A percentile compares a stretch with the other conserved stretches of the same genome.
phyloP scores from a whole-genome alignment of 1,284 basidiomycete genomes.

The Apiotrichum gracile region DNA sequence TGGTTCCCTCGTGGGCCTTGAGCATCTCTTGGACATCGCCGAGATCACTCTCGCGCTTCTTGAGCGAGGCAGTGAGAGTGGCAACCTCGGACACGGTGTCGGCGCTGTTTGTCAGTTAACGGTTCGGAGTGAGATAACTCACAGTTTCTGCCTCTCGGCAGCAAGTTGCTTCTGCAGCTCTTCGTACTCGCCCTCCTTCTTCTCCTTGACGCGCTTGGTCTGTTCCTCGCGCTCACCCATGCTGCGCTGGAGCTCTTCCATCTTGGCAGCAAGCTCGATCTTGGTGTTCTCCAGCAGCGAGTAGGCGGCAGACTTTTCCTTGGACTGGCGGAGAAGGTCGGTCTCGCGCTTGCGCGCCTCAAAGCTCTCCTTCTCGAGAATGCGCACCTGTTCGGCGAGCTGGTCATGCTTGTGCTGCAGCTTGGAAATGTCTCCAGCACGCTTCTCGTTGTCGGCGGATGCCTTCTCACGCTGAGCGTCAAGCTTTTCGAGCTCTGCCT shows the following conservation, averaged over 20 bases:
- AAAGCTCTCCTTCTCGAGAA: constrained; percentile 69
- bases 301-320: constrained; percentile 27
- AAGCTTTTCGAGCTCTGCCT: constrained; percentile 74
- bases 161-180: constrained; percentile 71
- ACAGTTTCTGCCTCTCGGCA: constrained; percentile 64
- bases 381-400: constrained; percentile 73
- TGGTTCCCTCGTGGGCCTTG: constrained; percentile 58
- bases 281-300: constrained; percentile 50
- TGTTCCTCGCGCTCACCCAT: constrained; percentile 75
- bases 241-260: constrained; percentile 67
- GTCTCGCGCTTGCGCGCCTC: constrained; percentile 63
- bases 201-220: constrained; percentile 65
- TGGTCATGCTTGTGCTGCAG: constrained; percentile 59
- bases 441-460: constrained; percentile 22
- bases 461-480: constrained; percentile 81
- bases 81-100: constrained; percentile 58
- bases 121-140: constrained; percentile 30
- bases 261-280: constrained; percentile 58
- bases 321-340: constrained; percentile 50
- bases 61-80: constrained; percentile 59
- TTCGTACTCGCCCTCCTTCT: constrained; percentile 60
- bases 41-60: constrained; percentile 70
- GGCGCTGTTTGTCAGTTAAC: constrained; percentile 52
- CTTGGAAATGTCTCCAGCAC: constrained; percentile 25
- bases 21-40: constrained; percentile 56